These are phyloP conservation scores for Thraustochytrium sp. DNA, from an alignment of 352 stramenopile genomes.

Conservation along the genomic window DNA sequence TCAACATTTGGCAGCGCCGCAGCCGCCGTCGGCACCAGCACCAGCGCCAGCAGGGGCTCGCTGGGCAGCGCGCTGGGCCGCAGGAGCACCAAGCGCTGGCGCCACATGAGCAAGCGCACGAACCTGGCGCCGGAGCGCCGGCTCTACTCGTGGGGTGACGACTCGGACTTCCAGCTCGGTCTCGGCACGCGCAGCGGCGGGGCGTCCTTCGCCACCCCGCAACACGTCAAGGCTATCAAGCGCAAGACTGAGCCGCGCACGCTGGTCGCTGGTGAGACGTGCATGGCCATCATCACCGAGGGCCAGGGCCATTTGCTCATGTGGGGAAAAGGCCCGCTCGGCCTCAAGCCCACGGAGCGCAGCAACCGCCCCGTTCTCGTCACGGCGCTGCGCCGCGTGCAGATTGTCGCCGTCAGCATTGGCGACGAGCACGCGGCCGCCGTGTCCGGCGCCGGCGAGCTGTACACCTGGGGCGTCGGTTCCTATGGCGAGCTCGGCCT, in stretches of 20 bases:
- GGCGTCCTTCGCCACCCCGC: not conserved
- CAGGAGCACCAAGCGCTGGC: too few relatives aligned
- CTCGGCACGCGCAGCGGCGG: not conserved
- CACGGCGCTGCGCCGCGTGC: not conserved
- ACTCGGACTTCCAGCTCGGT: not conserved
- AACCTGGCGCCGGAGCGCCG: not conserved
- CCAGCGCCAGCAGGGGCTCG: too few relatives aligned
- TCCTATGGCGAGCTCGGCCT: not conserved
- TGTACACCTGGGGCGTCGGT: constrained; percentile 4
- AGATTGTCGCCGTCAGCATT: constrained; percentile 2
- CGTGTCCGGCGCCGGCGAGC: not conserved
- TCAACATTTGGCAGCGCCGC: too few relatives aligned
- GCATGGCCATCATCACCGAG: not conserved
- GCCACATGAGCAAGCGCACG: not conserved
- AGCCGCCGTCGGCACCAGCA: too few relatives aligned
- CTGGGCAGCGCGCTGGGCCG: too few relatives aligned
- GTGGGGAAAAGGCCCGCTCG: constrained; percentile 1
- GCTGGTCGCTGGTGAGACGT: not conserved
- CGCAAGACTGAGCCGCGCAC: constrained; percentile 9
- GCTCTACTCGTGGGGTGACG: constrained; percentile 26
- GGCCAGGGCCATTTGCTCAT: not conserved
- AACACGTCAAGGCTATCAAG: not conserved
- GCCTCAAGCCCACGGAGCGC: not conserved
- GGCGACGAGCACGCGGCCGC: not conserved
- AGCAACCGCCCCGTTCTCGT: constrained; percentile 25